Base-by-base conservation (phyloP, 768 basidiomycete genomes). In the Russula virescens region DNA sequence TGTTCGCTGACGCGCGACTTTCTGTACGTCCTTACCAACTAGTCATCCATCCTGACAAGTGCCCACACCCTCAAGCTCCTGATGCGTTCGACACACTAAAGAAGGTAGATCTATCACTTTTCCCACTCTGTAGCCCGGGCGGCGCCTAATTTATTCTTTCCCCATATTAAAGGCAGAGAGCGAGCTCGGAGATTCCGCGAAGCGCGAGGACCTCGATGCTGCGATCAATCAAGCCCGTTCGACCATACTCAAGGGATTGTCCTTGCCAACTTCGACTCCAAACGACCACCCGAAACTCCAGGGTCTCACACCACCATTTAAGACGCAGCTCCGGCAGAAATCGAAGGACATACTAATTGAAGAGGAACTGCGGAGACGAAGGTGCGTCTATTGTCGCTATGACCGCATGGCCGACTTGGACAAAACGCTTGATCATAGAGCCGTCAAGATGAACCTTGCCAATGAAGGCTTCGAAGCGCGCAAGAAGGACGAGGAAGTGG, bases 31-130 rank as follows among this genome's bases (percentile, higher is more conserved):
- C 65, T 74, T 59, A 64, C 74, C 68, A 69, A 65, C 65, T 72
- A 94, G 91, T 97, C 75, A 98, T 99, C 71, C 97, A 99, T 80
- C 97, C 97, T 65, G 97, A 99, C 80, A 99, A 98, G 81, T 89
- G 89, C 69, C 78, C 90, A 72, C 92, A 97, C 76, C 79, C 83
- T 31, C 84, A 86, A 69, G 91, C 92, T 55, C 88, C 92, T 69
- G 92, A 97, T 75, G 94, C 94, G 1, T 97, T 97, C 72, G 94
- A 96, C 73, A 71, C 93, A 38, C 80, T 97, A 51, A 97, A 97
- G 79, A 96, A 97, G 84, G 92, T 89, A 75, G 66, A 13, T 16
- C 51, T 5, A 25, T 45, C 35, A 31, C 8, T 25, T 2, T 11
- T 40, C 23, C 28, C 28, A 10, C 9, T 11, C 57, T 53, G 42